Evolutionary conservation across 202 grass and related monocot species (phyloP).

Genomic region (Carex arenaria): DNA sequence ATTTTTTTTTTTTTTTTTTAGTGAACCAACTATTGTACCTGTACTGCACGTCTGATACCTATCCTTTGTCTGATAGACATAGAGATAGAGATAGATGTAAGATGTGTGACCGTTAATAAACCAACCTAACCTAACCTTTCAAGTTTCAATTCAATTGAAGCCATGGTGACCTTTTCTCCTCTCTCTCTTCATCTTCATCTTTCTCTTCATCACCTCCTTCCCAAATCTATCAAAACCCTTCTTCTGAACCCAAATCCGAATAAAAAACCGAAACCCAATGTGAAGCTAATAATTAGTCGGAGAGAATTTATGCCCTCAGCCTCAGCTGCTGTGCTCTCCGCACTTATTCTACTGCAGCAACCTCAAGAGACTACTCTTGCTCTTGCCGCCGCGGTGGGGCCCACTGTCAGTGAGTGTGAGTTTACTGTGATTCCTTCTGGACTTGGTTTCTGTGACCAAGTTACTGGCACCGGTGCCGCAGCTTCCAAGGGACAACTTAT

Average conservation of each 20-base stretch:
- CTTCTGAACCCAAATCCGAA: slow-evolving; percentile 3
- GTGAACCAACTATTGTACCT: too few relatives aligned
- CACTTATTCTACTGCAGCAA: slow-evolving; percentile 13
- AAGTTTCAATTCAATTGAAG: not conserved
- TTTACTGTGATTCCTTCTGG: slow-evolving; percentile 43
- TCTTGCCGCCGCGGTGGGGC: slow-evolving; percentile 18
- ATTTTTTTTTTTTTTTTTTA: too few relatives aligned
- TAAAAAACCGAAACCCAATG: not conserved
- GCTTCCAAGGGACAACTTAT: slow-evolving; percentile 71
- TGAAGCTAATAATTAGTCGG: slow-evolving; percentile 19
- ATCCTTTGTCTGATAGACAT: too few relatives aligned
- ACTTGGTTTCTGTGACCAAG: slow-evolving; percentile 74
- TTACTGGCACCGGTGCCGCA: slow-evolving; percentile 49
- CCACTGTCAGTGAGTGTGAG: slow-evolving; percentile 27
- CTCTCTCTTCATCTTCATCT: not conserved
- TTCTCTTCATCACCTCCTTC: slow-evolving; percentile 22
- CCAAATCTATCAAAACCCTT: slow-evolving; percentile 34
- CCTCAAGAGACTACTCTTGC: not conserved
- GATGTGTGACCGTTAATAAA: too few relatives aligned
- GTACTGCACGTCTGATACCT: not conserved
- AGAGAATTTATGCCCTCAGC: slow-evolving; percentile 14
- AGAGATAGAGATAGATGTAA: too few relatives aligned
- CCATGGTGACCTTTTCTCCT: slow-evolving; percentile 17
- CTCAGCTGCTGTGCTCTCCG: slow-evolving; percentile 18
- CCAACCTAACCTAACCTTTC: not conserved